A percentile compares a stretch with the other conserved stretches of the same genome.
Evolutionary conservation across 306 rosid species (phyloP).

Genomic region (Mimosa pudica): DNA sequence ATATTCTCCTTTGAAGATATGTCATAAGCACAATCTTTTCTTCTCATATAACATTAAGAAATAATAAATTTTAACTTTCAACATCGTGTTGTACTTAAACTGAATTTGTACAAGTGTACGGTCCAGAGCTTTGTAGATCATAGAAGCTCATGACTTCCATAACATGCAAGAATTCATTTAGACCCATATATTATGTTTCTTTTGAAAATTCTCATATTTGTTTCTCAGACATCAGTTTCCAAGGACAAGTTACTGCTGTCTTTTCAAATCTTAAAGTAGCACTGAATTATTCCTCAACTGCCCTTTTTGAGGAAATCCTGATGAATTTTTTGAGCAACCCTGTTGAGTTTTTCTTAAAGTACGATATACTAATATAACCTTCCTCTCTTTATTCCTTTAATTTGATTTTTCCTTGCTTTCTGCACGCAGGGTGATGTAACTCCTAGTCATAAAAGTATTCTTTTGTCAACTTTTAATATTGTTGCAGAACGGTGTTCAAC

Average conservation of each 20-base stretch:
- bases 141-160: not conserved
- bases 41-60: not conserved
- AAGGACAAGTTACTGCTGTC: slow-evolving; percentile 8
- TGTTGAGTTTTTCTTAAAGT: too few relatives aligned
- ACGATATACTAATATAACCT: too few relatives aligned
- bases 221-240: slow-evolving; percentile 5
- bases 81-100: not conserved
- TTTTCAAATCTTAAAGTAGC: slow-evolving; percentile 10
- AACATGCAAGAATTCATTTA: not conserved
- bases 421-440: slow-evolving; percentile 39
- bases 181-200: not conserved
- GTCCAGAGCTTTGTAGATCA: not conserved
- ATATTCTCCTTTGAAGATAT: slow-evolving; percentile 15
- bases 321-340: not conserved
- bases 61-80: not conserved
- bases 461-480: slow-evolving; percentile 36
- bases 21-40: not conserved
- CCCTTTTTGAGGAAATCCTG: not conserved
- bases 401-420: slow-evolving; percentile 34
- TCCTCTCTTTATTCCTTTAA: slow-evolving; percentile 19
- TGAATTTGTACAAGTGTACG: not conserved
- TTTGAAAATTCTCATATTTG: not conserved
- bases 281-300: slow-evolving; percentile 14
- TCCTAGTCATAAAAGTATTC: slow-evolving; percentile 40
- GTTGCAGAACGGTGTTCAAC: slow-evolving; percentile 40